Percentiles rank a stretch among this genome's conserved stretches.
phyloP scores from a whole-genome alignment of 2,329 filamentous ascomycete genomes.

The Fusarium papillatum region DNA sequence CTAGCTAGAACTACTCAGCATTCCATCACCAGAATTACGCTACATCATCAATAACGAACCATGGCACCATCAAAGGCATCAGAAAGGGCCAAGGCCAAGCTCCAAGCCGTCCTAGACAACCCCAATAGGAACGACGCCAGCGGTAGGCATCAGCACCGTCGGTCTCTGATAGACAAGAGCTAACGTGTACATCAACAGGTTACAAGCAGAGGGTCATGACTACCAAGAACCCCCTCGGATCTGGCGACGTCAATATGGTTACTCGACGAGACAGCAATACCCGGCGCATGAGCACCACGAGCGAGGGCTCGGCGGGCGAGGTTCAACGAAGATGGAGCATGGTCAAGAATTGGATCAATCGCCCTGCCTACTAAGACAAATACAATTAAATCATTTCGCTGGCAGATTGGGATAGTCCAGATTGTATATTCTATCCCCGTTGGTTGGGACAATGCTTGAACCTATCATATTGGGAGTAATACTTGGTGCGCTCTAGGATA shows the following conservation, averaged over 20 bases:
- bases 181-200: background rate
- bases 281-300: conserved; percentile 29
- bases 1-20: background rate
- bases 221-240: conserved; percentile 25
- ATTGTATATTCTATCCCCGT: background rate
- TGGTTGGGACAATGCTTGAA: background rate
- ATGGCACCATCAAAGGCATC: conserved; percentile 34
- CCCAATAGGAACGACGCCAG: conserved; percentile 31
- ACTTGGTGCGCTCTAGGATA: background rate
- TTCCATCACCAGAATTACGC: background rate
- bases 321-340: conserved; percentile 34
- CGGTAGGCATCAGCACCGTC: background rate
- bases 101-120: conserved; percentile 33
- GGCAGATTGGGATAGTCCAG: background rate
- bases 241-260: conserved; percentile 32
- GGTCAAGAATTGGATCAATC: conserved; percentile 34
- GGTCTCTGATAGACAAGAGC: background rate
- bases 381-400: background rate
- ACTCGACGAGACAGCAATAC: conserved; percentile 30
- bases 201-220: conserved; percentile 38
- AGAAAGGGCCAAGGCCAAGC: conserved; percentile 36
- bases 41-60: background rate
- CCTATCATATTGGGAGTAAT: background rate
- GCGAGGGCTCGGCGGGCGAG: conserved; percentile 23
- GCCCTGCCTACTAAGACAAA: conserved; percentile 29